Conservation (phyloP, 352 stramenopile species). For the Lagenidium giganteum region DNA sequence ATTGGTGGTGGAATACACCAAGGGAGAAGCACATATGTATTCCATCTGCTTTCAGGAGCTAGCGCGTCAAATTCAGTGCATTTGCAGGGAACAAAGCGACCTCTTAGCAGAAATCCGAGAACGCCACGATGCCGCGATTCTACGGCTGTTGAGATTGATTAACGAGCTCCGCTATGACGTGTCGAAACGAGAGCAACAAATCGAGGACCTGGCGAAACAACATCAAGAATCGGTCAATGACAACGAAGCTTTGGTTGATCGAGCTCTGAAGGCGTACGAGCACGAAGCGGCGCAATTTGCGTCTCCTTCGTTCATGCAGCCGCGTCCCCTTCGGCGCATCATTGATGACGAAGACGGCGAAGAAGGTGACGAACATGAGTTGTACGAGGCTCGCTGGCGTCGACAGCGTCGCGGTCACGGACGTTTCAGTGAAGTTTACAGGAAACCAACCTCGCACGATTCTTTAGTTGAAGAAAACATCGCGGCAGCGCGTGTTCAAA, state of each 20-base stretch:
- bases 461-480: slow-evolving; percentile 43
- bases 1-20: slow-evolving; percentile 34
- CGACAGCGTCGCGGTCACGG: slow-evolving; percentile 3
- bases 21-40: slow-evolving; percentile 57
- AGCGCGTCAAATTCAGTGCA: slow-evolving; percentile 63
- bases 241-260: slow-evolving; percentile 18
- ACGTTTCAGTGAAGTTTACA: too few species aligned
- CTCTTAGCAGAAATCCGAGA: slow-evolving; percentile 50
- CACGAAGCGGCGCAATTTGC: not conserved
- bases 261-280: not conserved
- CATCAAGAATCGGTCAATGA: slow-evolving; percentile 9
- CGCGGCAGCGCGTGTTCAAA: slow-evolving; percentile 43
- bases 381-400: slow-evolving; percentile 21
- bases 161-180: slow-evolving; percentile 14
- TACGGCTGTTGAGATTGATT: slow-evolving; percentile 15
- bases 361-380: slow-evolving; percentile 11
- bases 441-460: too few species aligned
- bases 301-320: too few species aligned
- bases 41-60: slow-evolving; percentile 76
- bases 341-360: slow-evolving; percentile 23
- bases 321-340: too few species aligned
- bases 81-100: slow-evolving; percentile 75
- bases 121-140: slow-evolving; percentile 37
- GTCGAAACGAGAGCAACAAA: slow-evolving; percentile 23
- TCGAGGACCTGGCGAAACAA: slow-evolving; percentile 10